These are phyloP conservation scores for Ceratocystis destructans DNA, from an alignment of 2,329 filamentous ascomycete genomes.

Conservation along the genomic window DNA sequence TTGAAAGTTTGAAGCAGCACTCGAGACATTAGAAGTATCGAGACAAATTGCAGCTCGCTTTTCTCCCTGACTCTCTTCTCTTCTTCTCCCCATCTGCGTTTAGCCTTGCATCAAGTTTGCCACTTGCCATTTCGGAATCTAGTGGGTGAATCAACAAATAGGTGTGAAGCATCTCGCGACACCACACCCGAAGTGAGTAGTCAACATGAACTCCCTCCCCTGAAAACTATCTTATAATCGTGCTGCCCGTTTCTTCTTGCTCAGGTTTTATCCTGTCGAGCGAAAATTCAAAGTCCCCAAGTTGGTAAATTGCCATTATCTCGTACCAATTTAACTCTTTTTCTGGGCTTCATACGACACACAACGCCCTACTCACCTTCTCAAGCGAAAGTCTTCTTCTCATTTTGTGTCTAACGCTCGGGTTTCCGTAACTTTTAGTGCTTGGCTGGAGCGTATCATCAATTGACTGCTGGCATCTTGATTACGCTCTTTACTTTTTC, in stretches of 20 bases:
- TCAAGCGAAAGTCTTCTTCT: neutral
- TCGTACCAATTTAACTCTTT: neutral
- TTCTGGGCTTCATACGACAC: neutral
- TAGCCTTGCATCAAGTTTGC: neutral
- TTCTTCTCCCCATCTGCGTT: neutral
- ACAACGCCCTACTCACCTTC: neutral
- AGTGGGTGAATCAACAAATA: neutral
- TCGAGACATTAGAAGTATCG: neutral
- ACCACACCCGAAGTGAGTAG: neutral
- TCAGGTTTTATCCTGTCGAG: neutral
- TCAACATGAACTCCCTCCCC: neutral
- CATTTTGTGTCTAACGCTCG: neutral
- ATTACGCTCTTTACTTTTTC: neutral
- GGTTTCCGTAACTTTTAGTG: neutral
- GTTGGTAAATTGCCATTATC: neutral
- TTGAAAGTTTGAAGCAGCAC: neutral
- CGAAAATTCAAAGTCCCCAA: neutral
- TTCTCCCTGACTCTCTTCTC: neutral
- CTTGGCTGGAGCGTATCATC: neutral
- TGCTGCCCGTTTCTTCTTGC: neutral
- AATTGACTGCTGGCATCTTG: neutral
- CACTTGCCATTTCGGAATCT: neutral
- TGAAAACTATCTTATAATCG: neutral
- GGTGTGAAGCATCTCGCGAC: neutral
- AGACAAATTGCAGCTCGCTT: neutral